Percentiles rank a stretch among this genome's conserved stretches.
phyloP scores from a whole-genome alignment of 1,284 basidiomycete species.

The Blastosporella zonata region DNA sequence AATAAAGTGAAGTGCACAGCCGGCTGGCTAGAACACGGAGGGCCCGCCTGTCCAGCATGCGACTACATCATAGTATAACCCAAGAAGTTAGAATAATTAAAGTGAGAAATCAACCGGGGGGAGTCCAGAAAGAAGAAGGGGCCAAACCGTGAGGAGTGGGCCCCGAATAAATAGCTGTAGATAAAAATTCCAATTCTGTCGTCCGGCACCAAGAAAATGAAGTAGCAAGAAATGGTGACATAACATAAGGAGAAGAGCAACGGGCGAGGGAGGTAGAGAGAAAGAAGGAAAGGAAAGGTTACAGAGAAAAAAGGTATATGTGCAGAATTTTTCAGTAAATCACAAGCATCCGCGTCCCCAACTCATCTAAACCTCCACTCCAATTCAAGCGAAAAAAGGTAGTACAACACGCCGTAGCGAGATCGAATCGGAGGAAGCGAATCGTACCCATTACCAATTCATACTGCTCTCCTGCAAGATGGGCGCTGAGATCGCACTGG shows the following conservation, averaged over 20 bases:
- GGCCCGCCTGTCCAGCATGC: conserved; percentile 20
- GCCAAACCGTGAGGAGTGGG: background rate
- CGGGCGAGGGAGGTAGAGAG: background rate
- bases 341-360: background rate
- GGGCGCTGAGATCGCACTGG: conserved; percentile 60
- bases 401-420: background rate
- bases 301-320: conserved; percentile 8
- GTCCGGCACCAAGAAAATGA: conserved; percentile 11
- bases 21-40: conserved; percentile 14
- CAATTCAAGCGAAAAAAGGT: background rate
- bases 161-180: conserved; percentile 13
- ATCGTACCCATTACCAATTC: conserved; percentile 60
- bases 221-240: conserved; percentile 1
- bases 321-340: conserved; percentile 1
- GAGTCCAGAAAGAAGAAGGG: background rate
- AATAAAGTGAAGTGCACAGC: conserved; percentile 13
- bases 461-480: conserved; percentile 68
- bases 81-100: background rate
- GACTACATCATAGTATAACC: conserved; percentile 14
- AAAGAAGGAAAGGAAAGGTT: too few relatives aligned
- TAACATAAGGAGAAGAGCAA: conserved; percentile 2
- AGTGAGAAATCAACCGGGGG: background rate
- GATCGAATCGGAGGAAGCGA: background rate
- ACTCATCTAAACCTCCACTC: background rate
- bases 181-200: background rate